Percentiles rank a stretch among this genome's conserved stretches.
Conservation (phyloP, 75 land plant genomes). For the Picea glauca region DNA sequence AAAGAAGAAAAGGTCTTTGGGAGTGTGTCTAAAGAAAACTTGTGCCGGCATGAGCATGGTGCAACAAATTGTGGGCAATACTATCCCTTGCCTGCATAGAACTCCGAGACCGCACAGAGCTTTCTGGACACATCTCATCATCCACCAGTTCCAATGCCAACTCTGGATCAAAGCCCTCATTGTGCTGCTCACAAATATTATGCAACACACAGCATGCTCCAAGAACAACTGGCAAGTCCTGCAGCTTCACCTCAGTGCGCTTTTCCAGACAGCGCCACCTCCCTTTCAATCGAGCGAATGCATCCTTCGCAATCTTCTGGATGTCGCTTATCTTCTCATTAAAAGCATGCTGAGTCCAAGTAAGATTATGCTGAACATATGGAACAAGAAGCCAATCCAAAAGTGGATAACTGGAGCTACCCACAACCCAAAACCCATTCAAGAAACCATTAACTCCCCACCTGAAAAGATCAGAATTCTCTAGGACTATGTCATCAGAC, state of each 20-base stretch:
- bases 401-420: conserved; percentile 72
- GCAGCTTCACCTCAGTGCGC: conserved; percentile 91
- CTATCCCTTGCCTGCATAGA: conserved; percentile 63
- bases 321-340: conserved; percentile 81
- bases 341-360: conserved; percentile 93
- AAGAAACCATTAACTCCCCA: conserved; percentile 54
- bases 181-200: conserved; percentile 79
- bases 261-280: conserved; percentile 88
- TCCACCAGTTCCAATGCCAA: conserved; percentile 53
- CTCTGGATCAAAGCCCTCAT: conserved; percentile 66
- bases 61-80: conserved; percentile 87
- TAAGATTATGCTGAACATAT: conserved; percentile 70
- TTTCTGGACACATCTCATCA: conserved; percentile 74
- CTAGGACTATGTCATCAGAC: conserved; percentile 86
- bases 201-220: conserved; percentile 95
- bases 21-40: conserved; percentile 29
- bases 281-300: conserved; percentile 79
- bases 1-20: no score
- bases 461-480: conserved; percentile 69
- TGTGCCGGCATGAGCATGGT: conserved; percentile 74
- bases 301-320: conserved; percentile 46
- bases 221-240: conserved; percentile 87
- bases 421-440: conserved; percentile 73
- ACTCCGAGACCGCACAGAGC: conserved; percentile 25
- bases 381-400: conserved; percentile 96